Evolutionary conservation across 768 basidiomycete species (phyloP).

Genomic region (Amanita molliuscula): DNA sequence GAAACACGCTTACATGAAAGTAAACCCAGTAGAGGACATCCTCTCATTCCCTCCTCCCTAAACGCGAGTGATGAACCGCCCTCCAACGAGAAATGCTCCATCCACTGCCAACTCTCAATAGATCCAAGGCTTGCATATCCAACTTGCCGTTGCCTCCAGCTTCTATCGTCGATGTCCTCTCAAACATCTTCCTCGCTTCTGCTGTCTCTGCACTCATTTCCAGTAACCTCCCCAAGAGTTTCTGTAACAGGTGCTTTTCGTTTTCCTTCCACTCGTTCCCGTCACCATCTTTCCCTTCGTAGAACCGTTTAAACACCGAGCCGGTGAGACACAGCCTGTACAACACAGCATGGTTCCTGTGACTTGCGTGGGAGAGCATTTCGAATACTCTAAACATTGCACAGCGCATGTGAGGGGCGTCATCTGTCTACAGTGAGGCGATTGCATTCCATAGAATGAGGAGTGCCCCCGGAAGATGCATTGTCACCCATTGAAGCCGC

Average conservation of each 20-base stretch:
- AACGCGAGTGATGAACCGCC: slow-evolving; percentile 40
- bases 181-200: slow-evolving; percentile 57
- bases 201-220: slow-evolving; percentile 65
- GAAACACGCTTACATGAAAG: slow-evolving; percentile 43
- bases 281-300: slow-evolving; percentile 12
- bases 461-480: slow-evolving; percentile 52
- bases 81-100: slow-evolving; percentile 66
- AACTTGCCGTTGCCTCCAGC: slow-evolving; percentile 32
- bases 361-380: slow-evolving; percentile 44
- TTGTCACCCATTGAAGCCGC: slow-evolving; percentile 26
- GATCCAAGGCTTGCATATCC: slow-evolving; percentile 56
- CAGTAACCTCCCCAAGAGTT: slow-evolving; percentile 55
- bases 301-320: slow-evolving; percentile 41
- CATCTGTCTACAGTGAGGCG: slow-evolving; percentile 22
- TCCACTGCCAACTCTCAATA: slow-evolving; percentile 67
- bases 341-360: slow-evolving; percentile 62
- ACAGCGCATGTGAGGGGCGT: slow-evolving; percentile 32
- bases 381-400: slow-evolving; percentile 54
- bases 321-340: slow-evolving; percentile 46
- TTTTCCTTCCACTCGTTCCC: slow-evolving; percentile 13
- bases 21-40: slow-evolving; percentile 51
- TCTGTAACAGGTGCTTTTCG: slow-evolving; percentile 48
- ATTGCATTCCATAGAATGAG: slow-evolving; percentile 46
- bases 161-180: slow-evolving; percentile 36
- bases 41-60: slow-evolving; percentile 35